These are phyloP conservation scores for Cryphonectria naterciae DNA, from an alignment of 2,329 filamentous ascomycete species.

Conservation along the genomic window DNA sequence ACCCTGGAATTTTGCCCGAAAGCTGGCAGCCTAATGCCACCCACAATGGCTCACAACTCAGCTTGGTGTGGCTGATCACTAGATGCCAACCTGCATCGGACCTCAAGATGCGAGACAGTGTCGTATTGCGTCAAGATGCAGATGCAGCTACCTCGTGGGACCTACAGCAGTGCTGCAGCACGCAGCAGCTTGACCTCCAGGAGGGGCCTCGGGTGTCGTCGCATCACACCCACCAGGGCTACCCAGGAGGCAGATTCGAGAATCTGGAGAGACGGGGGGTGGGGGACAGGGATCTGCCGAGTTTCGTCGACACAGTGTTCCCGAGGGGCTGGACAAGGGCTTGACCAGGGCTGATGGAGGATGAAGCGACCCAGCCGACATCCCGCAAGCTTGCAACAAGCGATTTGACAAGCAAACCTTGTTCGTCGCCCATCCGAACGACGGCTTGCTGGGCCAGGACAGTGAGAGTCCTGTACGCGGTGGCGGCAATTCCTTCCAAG, in stretches of 20 bases:
- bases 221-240: constrained; percentile 1
- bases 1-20: constrained; percentile 16
- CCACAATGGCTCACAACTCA: constrained; percentile 23
- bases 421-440: constrained; percentile 1
- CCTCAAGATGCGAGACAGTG: constrained; percentile 20
- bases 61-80: constrained; percentile 23
- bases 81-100: constrained; percentile 23
- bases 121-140: constrained; percentile 25
- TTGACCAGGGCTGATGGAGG: constrained; percentile 19
- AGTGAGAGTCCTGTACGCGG: constrained; percentile 3
- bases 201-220: background rate
- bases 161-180: background rate
- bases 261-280: background rate
- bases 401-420: background rate
- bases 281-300: background rate
- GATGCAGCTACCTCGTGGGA: constrained; percentile 16
- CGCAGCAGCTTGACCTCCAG: background rate
- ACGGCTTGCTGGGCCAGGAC: background rate
- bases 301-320: background rate
- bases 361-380: constrained; percentile 25
- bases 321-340: constrained; percentile 1
- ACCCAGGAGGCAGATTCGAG: background rate
- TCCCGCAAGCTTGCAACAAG: background rate
- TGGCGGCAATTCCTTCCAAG: constrained; percentile 12
- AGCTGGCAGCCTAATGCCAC: constrained; percentile 23